Percentiles rank a stretch among this genome's conserved stretches.
phyloP scores from a whole-genome alignment of 805 yeast genomes.

The Clavispora vitiphila region DNA sequence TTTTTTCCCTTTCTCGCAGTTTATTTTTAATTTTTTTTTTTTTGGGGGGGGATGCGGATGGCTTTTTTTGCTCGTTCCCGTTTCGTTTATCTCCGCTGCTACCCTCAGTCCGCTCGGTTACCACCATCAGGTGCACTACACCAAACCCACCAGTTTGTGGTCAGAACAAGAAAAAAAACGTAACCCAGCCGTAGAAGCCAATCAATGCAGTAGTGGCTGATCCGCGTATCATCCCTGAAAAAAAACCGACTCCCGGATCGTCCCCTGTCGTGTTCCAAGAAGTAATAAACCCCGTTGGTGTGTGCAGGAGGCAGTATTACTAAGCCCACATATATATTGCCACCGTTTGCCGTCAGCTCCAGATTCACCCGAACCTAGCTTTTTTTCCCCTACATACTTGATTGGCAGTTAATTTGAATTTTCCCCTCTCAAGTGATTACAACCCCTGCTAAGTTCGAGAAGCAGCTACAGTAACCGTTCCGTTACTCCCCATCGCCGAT shows the following conservation, averaged over 20 bases:
- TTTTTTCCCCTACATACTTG: neutral
- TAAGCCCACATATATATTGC: conserved; percentile 8
- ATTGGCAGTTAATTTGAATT: neutral
- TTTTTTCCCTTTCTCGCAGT: neutral
- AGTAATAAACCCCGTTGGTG: neutral
- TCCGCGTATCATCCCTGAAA: no score
- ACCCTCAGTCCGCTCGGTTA: neutral
- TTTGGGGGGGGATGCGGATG: neutral
- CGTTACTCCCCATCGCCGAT: neutral
- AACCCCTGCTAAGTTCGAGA: neutral
- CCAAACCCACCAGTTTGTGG: no score
- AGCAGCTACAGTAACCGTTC: neutral
- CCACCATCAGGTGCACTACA: no score
- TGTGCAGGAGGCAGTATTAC: conserved; percentile 3
- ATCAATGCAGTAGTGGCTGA: no score
- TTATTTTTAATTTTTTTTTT: neutral
- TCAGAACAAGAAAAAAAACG: no score
- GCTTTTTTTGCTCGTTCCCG: neutral
- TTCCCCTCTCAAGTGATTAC: neutral
- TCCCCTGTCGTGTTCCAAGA: neutral
- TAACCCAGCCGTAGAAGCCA: no score
- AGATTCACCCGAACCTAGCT: neutral
- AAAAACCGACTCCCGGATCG: neutral
- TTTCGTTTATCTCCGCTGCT: neutral
- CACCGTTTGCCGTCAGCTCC: conserved; percentile 3